These are phyloP conservation scores for Parsonsia alboflavescens DNA, from an alignment of 257 asterid genomes.

Conservation along the genomic window DNA sequence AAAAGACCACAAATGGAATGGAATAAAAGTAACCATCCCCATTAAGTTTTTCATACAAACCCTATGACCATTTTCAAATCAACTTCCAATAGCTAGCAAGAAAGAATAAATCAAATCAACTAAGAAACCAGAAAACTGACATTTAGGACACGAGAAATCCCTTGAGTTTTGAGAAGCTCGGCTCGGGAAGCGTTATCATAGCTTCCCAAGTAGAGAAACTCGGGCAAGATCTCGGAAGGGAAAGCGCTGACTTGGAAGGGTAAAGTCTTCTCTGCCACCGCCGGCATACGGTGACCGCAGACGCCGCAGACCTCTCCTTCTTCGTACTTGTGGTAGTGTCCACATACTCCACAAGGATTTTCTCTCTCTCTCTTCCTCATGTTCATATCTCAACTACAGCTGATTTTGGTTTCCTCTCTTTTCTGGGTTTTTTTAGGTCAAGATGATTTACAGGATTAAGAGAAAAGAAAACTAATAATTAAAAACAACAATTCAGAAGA, in stretches of 20 bases:
- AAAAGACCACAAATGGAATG: background rate
- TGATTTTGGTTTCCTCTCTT: background rate
- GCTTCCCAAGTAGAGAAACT: constrained; percentile 86
- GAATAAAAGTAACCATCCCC: background rate
- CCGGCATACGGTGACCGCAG: constrained; percentile 86
- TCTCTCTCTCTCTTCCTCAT: constrained; percentile 93
- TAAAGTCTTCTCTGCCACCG: constrained; percentile 36
- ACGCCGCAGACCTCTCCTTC: constrained; percentile 86
- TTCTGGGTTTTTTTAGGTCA: background rate
- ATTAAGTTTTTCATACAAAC: background rate
- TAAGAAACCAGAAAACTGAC: constrained; percentile 27
- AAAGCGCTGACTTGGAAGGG: constrained; percentile 71
- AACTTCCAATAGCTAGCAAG: background rate
- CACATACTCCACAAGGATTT: constrained; percentile 85
- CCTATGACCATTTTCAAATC: background rate
- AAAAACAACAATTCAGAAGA: background rate
- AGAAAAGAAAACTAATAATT: too few relatives aligned
- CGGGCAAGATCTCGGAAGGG: constrained; percentile 95
- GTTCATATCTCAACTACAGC: constrained; percentile 6
- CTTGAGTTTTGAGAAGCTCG: constrained; percentile 88
- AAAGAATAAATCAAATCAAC: background rate
- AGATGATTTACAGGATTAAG: background rate
- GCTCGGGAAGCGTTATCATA: constrained; percentile 92
- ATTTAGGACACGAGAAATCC: constrained; percentile 86
- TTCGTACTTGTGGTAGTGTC: constrained; percentile 94